A percentile compares a stretch with the other conserved stretches of the same genome.
Conservation (phyloP, 495 filamentous ascomycete species). For the Hypoxylon fragiforme region DNA sequence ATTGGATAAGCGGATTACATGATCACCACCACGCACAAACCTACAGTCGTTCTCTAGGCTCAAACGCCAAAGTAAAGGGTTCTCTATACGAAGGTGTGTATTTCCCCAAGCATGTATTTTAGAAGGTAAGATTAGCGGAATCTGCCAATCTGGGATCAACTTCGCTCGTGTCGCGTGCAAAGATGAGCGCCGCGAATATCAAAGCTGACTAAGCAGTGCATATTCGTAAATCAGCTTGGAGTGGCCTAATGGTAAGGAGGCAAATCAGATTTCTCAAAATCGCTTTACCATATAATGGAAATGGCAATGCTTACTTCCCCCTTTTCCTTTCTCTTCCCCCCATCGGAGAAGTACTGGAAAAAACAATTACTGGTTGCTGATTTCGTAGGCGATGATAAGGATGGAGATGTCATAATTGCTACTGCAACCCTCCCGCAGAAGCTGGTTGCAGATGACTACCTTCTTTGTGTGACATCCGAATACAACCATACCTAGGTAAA, state of each 20-base stretch:
- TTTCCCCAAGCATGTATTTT: constrained; percentile 3
- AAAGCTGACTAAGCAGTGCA: constrained; percentile 25
- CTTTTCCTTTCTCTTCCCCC: constrained; percentile 5
- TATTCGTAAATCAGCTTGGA: constrained; percentile 8
- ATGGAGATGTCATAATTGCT: constrained; percentile 8
- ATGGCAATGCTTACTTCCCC: constrained; percentile 5
- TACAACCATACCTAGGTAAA: constrained; percentile 11
- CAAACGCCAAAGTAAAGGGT: too few relatives aligned
- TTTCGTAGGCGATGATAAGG: constrained; percentile 24
- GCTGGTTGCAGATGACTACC: constrained; percentile 25
- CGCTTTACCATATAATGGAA: too few relatives aligned
- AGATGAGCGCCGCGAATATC: constrained; percentile 23
- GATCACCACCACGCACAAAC: too few relatives aligned
- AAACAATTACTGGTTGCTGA: constrained; percentile 9
- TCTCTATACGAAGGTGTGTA: too few relatives aligned
- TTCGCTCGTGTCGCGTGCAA: constrained; percentile 2
- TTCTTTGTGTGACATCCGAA: constrained; percentile 24
- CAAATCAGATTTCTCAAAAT: too few relatives aligned
- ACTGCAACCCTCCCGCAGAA: constrained; percentile 32
- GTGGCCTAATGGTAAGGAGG: too few relatives aligned
- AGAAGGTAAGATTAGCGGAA: constrained; percentile 18
- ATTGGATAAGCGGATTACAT: too few relatives aligned
- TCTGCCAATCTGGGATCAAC: constrained; percentile 8
- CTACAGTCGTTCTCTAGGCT: too few relatives aligned
- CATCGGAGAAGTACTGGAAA: not conserved